Percentiles rank a stretch among this genome's conserved stretches.
Conservation (phyloP, 441 rosid genomes). For the Populus hybrid region DNA sequence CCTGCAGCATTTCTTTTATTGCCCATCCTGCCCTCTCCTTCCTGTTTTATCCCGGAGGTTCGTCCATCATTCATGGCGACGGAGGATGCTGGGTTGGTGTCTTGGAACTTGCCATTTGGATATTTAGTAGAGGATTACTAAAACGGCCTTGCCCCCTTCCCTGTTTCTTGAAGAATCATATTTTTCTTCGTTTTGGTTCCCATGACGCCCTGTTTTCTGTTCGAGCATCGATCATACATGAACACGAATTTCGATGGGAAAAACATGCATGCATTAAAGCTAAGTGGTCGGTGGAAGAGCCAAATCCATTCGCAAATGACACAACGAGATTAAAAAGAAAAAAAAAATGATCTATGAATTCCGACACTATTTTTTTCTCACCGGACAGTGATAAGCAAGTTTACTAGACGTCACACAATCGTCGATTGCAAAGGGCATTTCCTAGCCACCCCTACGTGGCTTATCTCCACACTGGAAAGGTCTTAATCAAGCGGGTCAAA, state of each 20-base stretch:
- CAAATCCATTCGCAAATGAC: too few relatives aligned
- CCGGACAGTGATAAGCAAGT: not conserved
- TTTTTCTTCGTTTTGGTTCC: too few relatives aligned
- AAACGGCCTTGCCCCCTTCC: not conserved
- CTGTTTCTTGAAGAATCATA: too few relatives aligned
- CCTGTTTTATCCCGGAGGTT: too few relatives aligned
- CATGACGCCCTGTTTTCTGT: too few relatives aligned
- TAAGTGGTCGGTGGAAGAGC: too few relatives aligned
- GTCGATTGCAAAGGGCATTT: too few relatives aligned
- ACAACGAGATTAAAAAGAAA: too few relatives aligned
- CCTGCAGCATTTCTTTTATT: not conserved
- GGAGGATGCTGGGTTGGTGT: not conserved
- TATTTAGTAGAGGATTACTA: not conserved
- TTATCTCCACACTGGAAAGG: conserved; percentile 9
- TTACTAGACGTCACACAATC: not conserved
- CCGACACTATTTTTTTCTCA: too few relatives aligned
- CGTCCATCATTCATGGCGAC: not conserved
- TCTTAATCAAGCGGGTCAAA: conserved; percentile 41
- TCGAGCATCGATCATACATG: too few relatives aligned
- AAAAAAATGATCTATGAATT: not conserved
- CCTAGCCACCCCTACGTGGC: not conserved
- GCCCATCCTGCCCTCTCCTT: not conserved
- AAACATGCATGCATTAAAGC: too few relatives aligned
- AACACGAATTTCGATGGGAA: too few relatives aligned
- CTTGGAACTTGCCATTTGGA: not conserved